Conservation (phyloP, 331 rosid species). For the Arachis monticola region DNA sequence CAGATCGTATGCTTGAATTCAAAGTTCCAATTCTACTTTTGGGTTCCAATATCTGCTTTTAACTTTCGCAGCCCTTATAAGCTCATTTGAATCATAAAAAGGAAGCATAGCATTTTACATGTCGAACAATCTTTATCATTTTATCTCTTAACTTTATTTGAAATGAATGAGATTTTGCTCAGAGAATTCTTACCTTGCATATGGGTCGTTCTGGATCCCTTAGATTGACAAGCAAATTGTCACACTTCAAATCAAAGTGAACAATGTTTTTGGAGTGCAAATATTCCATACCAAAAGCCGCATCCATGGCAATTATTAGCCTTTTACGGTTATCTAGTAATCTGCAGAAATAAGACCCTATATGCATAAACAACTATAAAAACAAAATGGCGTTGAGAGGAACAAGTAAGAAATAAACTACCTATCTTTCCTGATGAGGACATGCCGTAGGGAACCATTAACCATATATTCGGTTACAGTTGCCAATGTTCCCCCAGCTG, state of each 20-base stretch:
- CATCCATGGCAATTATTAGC: constrained; percentile 83
- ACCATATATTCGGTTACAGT: constrained; percentile 79
- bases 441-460: constrained; percentile 76
- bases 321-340: constrained; percentile 61
- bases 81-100: no score
- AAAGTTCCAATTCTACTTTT: no score
- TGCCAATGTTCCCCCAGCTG: constrained; percentile 66
- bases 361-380: neutral
- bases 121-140: no score
- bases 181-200: constrained; percentile 60
- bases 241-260: constrained; percentile 82
- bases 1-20: no score
- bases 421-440: constrained; percentile 66
- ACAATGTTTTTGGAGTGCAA: constrained; percentile 73
- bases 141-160: no score
- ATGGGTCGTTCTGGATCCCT: constrained; percentile 76
- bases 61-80: no score
- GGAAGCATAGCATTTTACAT: neutral
- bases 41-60: no score
- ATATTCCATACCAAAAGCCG: constrained; percentile 83
- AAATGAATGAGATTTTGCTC: no score
- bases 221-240: constrained; percentile 71
- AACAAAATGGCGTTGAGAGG: constrained; percentile 1
- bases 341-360: constrained; percentile 50
- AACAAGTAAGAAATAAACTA: constrained; percentile 35